Evolutionary conservation across 441 rosid genomes (phyloP), one percentile per base, ranked within the genome.

Genomic region (Pelargonium cotyledonis): DNA sequence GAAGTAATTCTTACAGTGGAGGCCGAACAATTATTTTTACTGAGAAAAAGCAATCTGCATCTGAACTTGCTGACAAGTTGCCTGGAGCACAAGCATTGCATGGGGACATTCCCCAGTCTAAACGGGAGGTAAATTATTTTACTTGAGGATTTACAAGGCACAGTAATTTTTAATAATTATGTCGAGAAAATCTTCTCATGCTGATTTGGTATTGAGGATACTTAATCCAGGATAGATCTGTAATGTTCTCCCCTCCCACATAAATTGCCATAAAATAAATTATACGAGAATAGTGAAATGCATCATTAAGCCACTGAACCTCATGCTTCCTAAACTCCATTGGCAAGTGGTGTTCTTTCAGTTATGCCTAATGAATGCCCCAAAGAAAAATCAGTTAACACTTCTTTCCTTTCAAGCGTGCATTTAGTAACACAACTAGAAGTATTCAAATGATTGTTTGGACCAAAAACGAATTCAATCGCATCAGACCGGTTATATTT

Each of bases 21-120:
- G 99, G 97, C 31, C 90, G 90, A n/a, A 87, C 90, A 55, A 94
- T 94, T 78, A 85, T 91, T 64, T 94, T 94, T 77, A 86, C 97
- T 0, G 96, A 94, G 79, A 91, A 87, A 58, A 88, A 87, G 80
- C 91, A 89, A 68, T 77, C 85, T 81, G 97, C 96, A 67, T 86
- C 90, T 81, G 88, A 86, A 76, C 94, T 94, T 76, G 78, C 97
- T 74, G 92, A 88, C 6, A 47, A 85, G 70, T 83, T 94, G 79
- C 85, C 88, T 23, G 97, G 95, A 55, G 87, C 99, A 8, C 84
- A 90, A 55, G 81, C 98, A 76, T 75, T 94, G 69, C 97, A 94
- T 44, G 99, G 99, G 55, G 99, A 94, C 69, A 91, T 94, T 19
- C 93, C 88, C 55, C 99, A 94, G 71, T 69, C 92, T 47, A 93